Percentiles rank a stretch among this genome's conserved stretches.
These are phyloP conservation scores for Grammothele lineata DNA, from an alignment of 768 basidiomycete species.

Conservation along the genomic window DNA sequence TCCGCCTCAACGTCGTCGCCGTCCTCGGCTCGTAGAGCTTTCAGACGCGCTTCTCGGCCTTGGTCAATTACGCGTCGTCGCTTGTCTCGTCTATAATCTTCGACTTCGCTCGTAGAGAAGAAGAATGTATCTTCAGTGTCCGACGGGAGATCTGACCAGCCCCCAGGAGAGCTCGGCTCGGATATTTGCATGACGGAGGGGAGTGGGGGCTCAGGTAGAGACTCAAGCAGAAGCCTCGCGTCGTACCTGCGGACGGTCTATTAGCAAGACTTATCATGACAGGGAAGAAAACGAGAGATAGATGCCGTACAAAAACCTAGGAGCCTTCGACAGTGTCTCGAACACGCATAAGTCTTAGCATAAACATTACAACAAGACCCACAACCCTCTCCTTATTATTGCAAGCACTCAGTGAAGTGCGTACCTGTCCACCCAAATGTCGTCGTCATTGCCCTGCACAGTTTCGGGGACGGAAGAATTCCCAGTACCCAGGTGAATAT, in stretches of 20 bases:
- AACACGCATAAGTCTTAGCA: not conserved
- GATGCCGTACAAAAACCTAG: conserved; percentile 16
- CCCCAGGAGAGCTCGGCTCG: conserved; percentile 43
- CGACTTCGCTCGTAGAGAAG: conserved; percentile 60
- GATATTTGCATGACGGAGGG: not conserved
- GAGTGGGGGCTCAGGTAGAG: conserved; percentile 30
- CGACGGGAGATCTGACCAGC: conserved; percentile 84
- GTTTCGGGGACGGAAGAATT: not conserved
- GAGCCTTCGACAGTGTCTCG: not conserved
- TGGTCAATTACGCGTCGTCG: conserved; percentile 57
- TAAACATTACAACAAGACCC: not conserved
- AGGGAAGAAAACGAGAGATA: conserved; percentile 4
- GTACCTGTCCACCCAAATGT: conserved; percentile 83
- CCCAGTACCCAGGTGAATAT: conserved; percentile 2
- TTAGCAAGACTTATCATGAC: not conserved
- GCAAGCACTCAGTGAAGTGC: conserved; percentile 25
- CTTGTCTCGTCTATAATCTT: conserved; percentile 65
- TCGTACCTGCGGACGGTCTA: conserved; percentile 63
- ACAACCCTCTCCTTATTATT: not conserved
- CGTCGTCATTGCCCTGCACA: conserved; percentile 22
- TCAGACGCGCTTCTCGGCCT: conserved; percentile 61
- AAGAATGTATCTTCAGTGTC: conserved; percentile 86
- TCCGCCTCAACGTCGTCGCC: conserved; percentile 26
- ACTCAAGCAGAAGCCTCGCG: conserved; percentile 67
- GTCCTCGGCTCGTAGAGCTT: conserved; percentile 46